Evolutionary conservation across 805 yeast genomes (phyloP).

Genomic region (Wickerhamiella dianesei): DNA sequence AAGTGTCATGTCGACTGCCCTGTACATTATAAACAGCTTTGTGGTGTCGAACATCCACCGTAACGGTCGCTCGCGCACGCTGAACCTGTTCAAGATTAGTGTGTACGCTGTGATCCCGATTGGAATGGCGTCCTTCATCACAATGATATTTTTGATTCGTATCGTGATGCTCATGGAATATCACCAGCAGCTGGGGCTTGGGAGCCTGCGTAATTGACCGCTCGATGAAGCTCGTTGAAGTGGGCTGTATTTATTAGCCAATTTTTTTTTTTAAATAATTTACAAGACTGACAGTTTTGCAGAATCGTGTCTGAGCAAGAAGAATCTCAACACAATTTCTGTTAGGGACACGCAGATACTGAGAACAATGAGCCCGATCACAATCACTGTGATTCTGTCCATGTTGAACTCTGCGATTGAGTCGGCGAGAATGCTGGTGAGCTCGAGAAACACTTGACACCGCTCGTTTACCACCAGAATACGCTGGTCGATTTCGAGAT

Average conservation of each 20-base stretch:
- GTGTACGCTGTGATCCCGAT: constrained; percentile 98
- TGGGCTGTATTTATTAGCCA: background rate
- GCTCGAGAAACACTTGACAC: constrained; percentile 85
- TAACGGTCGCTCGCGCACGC: constrained; percentile 37
- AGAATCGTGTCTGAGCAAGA: constrained; percentile 5
- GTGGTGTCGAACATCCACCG: constrained; percentile 49
- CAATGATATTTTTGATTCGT: constrained; percentile 75
- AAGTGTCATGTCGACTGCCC: constrained; percentile 68
- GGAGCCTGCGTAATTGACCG: background rate
- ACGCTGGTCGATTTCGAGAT: constrained; percentile 86
- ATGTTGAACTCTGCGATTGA: constrained; percentile 88
- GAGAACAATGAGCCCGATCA: constrained; percentile 66
- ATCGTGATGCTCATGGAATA: constrained; percentile 60
- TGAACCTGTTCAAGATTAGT: constrained; percentile 75
- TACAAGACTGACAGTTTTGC: background rate
- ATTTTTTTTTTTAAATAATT: too few relatives aligned
- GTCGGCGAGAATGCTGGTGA: constrained; percentile 84
- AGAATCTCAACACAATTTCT: constrained; percentile 18
- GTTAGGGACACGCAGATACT: constrained; percentile 46
- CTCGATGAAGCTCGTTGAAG: background rate
- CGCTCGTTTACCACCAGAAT: constrained; percentile 88
- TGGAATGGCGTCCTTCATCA: constrained; percentile 83
- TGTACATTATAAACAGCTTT: constrained; percentile 75
- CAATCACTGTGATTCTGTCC: constrained; percentile 81
- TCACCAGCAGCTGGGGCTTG: constrained; percentile 26